Conservation (phyloP, 257 asterid species). For the Misopates orontium region DNA sequence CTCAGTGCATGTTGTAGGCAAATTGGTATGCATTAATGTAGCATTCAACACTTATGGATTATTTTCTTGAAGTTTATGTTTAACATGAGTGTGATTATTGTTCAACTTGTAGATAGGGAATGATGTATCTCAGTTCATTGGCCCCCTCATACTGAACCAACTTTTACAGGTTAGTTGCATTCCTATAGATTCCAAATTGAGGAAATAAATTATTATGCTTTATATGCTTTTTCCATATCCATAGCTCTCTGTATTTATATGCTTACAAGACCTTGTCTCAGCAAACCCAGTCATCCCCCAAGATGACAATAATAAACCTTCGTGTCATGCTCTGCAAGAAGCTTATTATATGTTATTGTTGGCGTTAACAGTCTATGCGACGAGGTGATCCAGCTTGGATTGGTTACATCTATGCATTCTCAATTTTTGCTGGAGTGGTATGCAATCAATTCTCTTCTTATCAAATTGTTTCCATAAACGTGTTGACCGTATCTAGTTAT, state of each 20-base stretch:
- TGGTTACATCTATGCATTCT: constrained; percentile 89
- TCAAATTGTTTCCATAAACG: background rate
- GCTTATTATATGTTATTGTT: constrained; percentile 34
- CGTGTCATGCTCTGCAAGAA: background rate
- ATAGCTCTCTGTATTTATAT: no score
- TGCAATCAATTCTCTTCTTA: constrained; percentile 28
- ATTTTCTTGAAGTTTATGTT: constrained; percentile 13
- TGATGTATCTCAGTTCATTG: constrained; percentile 85
- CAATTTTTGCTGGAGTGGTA: constrained; percentile 96
- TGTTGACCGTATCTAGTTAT: no score
- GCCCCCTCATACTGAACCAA: constrained; percentile 76
- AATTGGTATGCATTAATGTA: background rate
- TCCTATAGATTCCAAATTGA: background rate
- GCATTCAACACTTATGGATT: constrained; percentile 19
- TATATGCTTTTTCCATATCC: no score
- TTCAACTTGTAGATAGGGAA: constrained; percentile 70
- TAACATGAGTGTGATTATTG: constrained; percentile 31
- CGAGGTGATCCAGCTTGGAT: constrained; percentile 98
- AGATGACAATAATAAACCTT: background rate
- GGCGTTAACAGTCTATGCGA: constrained; percentile 83
- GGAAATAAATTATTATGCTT: no score
- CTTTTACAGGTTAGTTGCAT: constrained; percentile 69
- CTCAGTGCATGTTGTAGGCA: background rate
- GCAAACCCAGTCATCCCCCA: background rate
- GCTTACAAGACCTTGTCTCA: background rate